Evolutionary conservation across 345 rosid species (phyloP), one percentile per base, ranked within the genome.

Genomic region (Syzygium aromaticum): DNA sequence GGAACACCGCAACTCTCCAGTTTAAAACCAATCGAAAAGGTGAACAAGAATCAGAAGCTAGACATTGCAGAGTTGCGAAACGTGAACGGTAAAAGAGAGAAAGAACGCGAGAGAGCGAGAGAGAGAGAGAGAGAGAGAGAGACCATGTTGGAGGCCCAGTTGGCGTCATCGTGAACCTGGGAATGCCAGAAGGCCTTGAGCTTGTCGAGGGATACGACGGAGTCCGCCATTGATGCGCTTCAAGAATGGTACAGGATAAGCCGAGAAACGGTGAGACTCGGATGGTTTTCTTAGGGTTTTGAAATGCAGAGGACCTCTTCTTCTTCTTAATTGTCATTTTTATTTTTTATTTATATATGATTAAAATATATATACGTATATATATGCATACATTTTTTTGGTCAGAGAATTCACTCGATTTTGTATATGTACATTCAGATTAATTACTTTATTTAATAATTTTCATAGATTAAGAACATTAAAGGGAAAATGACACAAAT

Each of bases 111-210:
- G 51, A 61, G 77, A 21, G 86, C 11, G 52, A 51, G 52, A 56
- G 63, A 57, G 63, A 57, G 14, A 10, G 63, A 4, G 46, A 43
- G 46, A 43, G 7, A 43, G 46, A 87, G 46, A 63, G 64, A 54
- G 59, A 38, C 99, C 96, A 89, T 63, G 92, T 96, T 96, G 89
- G 52, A 88, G 10, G 93, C 96, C 98, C 96, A 94, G 53, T 93
- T 94, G 89, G 93, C 95, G 64, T 95, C 99, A 52, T 95, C 96
- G 85, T 94, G 90, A 56, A 94, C 89, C 90, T 96, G 95, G 86
- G 96, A 94, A 61, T 90, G 91, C 94, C 91, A 95, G 64, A 93
- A 73, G 54, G 93, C 91, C 91, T 94, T 95, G 8, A 94, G 85
- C 87, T 91, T 91, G 2, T 95, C 95, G 23, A 94, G 56, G 33